Base-by-base conservation (phyloP, 768 basidiomycete genomes). In the Amanita inopinata region DNA sequence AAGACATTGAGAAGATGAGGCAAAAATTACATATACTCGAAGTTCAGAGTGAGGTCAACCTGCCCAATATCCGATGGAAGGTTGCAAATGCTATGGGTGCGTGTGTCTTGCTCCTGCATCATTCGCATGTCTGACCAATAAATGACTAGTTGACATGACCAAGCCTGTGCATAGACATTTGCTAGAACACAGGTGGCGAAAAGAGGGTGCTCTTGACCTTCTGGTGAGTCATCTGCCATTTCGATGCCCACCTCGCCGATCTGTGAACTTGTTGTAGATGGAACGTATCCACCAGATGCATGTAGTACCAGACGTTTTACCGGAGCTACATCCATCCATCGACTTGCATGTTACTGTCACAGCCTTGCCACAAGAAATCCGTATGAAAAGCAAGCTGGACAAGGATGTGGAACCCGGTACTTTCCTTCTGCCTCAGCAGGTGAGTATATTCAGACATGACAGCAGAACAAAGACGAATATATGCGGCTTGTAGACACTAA, bases 201-300 rank as follows among this genome's bases (percentile, higher is more conserved):
- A 80, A 39, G 78, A 87, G 33, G 93, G 91, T 2, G 71, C 72
- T 20, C 66, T 97, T 25, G 92, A 96, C 56, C 65, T 91, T 27
- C 65, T 97, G 58, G 91, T 90, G 43, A 32, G 80, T 67, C n/a
- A n/a, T n/a, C n/a, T n/a, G n/a, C n/a, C n/a, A n/a, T n/a, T n/a
- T n/a, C n/a, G n/a, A n/a, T n/a, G n/a, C n/a, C n/a, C n/a, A n/a
- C n/a, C n/a, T n/a, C n/a, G n/a, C n/a, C n/a, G n/a, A n/a, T n/a
- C n/a, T n/a, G n/a, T 24, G 12, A 28, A 22, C 24, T 6, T 30
- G 14, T 22, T 22, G 5, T 55, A 92, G 84, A 96, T 96, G 90
- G 87, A 96, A 56, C 83, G 93, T 55, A 55, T 98, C 33, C 71
- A 89, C 51, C 87, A 92, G 63, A 90, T 96, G 89, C 64, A 80